Evolutionary conservation across 2,329 filamentous ascomycete species (phyloP).

Genomic region (Fonsecaea pedrosoi): DNA sequence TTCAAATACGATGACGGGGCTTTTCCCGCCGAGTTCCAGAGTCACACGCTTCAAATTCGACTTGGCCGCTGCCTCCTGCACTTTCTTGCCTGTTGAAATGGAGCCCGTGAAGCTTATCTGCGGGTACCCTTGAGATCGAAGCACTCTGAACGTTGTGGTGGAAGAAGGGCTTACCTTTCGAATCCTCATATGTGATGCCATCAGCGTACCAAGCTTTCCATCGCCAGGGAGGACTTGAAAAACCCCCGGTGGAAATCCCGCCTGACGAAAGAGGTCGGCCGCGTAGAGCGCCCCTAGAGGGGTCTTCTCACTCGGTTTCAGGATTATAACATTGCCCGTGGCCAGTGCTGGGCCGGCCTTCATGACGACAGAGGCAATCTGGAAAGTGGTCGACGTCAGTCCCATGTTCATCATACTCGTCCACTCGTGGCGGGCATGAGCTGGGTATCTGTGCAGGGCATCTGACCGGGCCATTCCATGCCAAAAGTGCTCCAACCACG

Average conservation of each 20-base stretch:
- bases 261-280: slow-evolving; percentile 60
- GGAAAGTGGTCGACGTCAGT: too few species aligned
- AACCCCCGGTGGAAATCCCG: slow-evolving; percentile 67
- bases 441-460: too few species aligned
- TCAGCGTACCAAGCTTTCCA: slow-evolving; percentile 63
- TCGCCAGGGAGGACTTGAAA: slow-evolving; percentile 66
- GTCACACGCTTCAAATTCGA: slow-evolving; percentile 64
- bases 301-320: slow-evolving; percentile 64
- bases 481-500: too few species aligned
- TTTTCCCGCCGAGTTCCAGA: slow-evolving; percentile 60
- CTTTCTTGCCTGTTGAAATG: slow-evolving; percentile 64
- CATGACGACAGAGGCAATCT: too few species aligned
- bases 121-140: too few species aligned
- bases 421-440: too few species aligned
- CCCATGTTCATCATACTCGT: too few species aligned
- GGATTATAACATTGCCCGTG: slow-evolving; percentile 61
- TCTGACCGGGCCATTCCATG: too few species aligned
- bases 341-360: slow-evolving; percentile 59
- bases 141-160: too few species aligned
- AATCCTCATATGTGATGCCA: slow-evolving; percentile 64
- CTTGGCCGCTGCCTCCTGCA: slow-evolving; percentile 61
- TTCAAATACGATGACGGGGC: slow-evolving; percentile 45
- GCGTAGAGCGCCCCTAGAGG: slow-evolving; percentile 61
- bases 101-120: slow-evolving; percentile 64
- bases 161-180: slow-evolving; percentile 56